phyloP scores from a whole-genome alignment of 495 filamentous ascomycete genomes.

The Podospora pseudopauciseta region DNA sequence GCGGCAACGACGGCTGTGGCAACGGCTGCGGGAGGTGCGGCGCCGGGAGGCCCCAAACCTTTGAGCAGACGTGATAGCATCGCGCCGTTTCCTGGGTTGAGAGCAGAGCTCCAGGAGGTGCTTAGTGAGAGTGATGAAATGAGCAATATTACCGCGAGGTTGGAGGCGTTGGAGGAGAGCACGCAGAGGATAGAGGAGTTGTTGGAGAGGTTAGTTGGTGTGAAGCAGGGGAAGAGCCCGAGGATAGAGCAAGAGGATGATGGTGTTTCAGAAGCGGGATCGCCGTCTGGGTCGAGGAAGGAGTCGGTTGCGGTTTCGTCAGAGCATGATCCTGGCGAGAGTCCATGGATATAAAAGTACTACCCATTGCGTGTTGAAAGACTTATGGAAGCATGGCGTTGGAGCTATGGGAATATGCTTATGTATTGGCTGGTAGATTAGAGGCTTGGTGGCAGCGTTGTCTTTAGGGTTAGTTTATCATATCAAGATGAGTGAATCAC shows the following conservation, averaged over 20 bases:
- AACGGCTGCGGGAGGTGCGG: not conserved
- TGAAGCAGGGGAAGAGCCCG: slow-evolving; percentile 5
- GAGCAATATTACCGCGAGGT: slow-evolving; percentile 30
- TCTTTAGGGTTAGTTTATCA: not conserved
- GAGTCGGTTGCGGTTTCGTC: not conserved
- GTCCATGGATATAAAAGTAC: not conserved
- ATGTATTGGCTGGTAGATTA: too few relatives aligned
- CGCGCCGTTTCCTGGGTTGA: slow-evolving; percentile 39
- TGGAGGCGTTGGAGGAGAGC: slow-evolving; percentile 40
- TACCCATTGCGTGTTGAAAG: not conserved
- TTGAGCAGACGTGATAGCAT: slow-evolving; percentile 45
- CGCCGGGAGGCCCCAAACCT: slow-evolving; percentile 18
- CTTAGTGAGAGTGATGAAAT: slow-evolving; percentile 40
- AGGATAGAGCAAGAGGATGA: slow-evolving; percentile 1
- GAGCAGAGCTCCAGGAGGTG: slow-evolving; percentile 36
- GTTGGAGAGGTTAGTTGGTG: slow-evolving; percentile 29
- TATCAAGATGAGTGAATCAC: not conserved
- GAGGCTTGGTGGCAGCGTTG: not conserved
- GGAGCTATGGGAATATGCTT: too few relatives aligned
- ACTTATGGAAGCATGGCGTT: too few relatives aligned
- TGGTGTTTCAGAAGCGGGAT: not conserved
- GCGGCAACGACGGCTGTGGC: not conserved
- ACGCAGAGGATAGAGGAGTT: slow-evolving; percentile 38
- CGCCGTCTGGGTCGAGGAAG: not conserved
- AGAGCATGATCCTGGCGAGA: not conserved